Evolutionary conservation across 2,329 filamentous ascomycete genomes (phyloP).

Genomic region (Zasmidium angulare): DNA sequence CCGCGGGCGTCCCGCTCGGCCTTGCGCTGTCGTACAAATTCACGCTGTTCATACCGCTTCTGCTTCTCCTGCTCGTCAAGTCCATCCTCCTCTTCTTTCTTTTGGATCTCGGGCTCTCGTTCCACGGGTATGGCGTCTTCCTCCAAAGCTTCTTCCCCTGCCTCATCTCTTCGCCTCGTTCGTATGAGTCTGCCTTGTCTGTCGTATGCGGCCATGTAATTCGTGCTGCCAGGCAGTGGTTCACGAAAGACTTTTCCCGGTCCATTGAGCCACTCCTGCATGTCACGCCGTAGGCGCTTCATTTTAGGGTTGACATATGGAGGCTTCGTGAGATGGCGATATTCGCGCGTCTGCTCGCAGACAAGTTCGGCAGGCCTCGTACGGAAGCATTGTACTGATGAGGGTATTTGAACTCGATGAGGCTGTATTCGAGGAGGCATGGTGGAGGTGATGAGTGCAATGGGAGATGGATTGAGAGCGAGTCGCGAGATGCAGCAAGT

Average conservation of each 20-base stretch:
- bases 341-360: conserved; percentile 15
- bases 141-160: conserved; percentile 21
- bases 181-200: conserved; percentile 49
- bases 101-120: conserved; percentile 24
- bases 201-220: conserved; percentile 57
- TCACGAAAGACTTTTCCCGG: conserved; percentile 51
- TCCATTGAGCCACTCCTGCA: conserved; percentile 61
- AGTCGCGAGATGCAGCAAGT: not conserved
- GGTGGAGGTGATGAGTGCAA: conserved; percentile 3
- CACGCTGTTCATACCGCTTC: conserved; percentile 16
- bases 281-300: conserved; percentile 55
- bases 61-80: conserved; percentile 24
- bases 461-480: not conserved
- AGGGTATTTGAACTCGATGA: conserved; percentile 21
- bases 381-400: conserved; percentile 29
- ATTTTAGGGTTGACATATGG: conserved; percentile 9
- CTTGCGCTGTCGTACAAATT: conserved; percentile 19
- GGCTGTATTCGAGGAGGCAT: conserved; percentile 34
- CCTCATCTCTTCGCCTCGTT: conserved; percentile 19
- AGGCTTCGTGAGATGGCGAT: conserved; percentile 16
- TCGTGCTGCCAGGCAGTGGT: conserved; percentile 52
- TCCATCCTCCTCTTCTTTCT: conserved; percentile 23
- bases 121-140: conserved; percentile 31
- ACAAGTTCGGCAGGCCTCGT: conserved; percentile 20
- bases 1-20: conserved; percentile 22